Percentiles rank a stretch among this genome's conserved stretches.
These are phyloP conservation scores for Diaporthe sp. DNA, from an alignment of 2,329 filamentous ascomycete species.

Conservation along the genomic window DNA sequence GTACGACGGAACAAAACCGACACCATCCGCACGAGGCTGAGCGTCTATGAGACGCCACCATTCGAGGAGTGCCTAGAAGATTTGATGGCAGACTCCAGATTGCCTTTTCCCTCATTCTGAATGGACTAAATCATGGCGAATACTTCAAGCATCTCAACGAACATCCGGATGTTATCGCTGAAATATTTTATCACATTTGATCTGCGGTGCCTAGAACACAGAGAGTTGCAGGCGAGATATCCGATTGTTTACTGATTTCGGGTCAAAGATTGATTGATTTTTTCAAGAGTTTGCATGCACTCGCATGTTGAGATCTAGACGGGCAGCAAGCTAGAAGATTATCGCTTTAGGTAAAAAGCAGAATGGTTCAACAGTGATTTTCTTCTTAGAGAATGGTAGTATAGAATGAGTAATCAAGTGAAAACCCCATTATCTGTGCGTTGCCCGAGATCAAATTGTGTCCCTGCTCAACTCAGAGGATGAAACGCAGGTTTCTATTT, in stretches of 20 bases:
- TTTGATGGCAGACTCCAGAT: background rate
- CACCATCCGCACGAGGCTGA: background rate
- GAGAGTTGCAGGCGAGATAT: background rate
- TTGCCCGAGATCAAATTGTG: background rate
- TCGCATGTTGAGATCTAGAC: background rate
- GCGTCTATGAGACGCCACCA: background rate
- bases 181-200: background rate
- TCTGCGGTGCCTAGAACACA: background rate
- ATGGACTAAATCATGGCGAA: background rate
- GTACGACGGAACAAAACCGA: background rate
- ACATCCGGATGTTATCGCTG: background rate
- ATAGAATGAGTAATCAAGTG: background rate
- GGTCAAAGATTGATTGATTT: background rate
- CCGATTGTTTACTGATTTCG: background rate
- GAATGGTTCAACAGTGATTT: background rate
- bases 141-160: background rate
- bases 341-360: background rate
- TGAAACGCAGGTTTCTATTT: background rate
- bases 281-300: background rate
- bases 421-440: background rate
- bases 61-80: background rate
- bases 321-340: background rate
- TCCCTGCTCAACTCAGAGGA: background rate
- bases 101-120: background rate
- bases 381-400: background rate